Evolutionary conservation across 805 yeast species (phyloP), one percentile per base, ranked within the genome.

Genomic region (Suhomyces xylopsoci): DNA sequence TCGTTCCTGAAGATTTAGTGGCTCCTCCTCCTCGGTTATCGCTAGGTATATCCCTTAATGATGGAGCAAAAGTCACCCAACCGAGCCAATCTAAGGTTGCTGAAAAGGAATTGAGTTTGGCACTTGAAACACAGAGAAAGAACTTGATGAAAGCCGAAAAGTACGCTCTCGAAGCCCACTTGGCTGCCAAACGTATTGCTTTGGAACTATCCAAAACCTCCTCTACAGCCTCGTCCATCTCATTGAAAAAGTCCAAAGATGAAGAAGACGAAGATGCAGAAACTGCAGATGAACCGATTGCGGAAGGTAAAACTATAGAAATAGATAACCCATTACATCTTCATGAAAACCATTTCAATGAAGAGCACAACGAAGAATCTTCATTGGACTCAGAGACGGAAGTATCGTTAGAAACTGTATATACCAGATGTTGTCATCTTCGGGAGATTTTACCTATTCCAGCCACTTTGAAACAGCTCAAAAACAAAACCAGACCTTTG

Each of bases 151-250:
- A 87, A 62, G 82, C 92, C 1, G 82, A 80, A 28, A 83, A 81
- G 55, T 93, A 87, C 68, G 90, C 90, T 2, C 80, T 81, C 48
- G 93, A 87, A 62, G 93, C 94, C 0, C 90, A 87, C 67, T 63
- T 74, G 30, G 81, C 89, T 3, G 96, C 93, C 1, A 79, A 81
- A 57, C 73, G 87, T 62, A 81, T 86, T 42, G 91, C 91, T 0
- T 72, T 73, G 46, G 94, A 88, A 68, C 89, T 87, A 6, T 15
- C 19, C 42, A 38, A 17, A 19, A 19, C 42, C 4, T 17, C 42
- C 22, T 38, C 24, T 7, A 10, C 24, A 19, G 17, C 42, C 17
- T 17, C 22, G 14, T 38, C 42, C 4, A 17, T 38, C 5, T 38
- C 42, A 10, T n/a, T 38, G 36, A 47, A 14, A 49, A 22, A 47